Evolutionary conservation across 768 basidiomycete species (phyloP), one percentile per base, ranked within the genome.

Genomic region (Tephrocybe sp.): DNA sequence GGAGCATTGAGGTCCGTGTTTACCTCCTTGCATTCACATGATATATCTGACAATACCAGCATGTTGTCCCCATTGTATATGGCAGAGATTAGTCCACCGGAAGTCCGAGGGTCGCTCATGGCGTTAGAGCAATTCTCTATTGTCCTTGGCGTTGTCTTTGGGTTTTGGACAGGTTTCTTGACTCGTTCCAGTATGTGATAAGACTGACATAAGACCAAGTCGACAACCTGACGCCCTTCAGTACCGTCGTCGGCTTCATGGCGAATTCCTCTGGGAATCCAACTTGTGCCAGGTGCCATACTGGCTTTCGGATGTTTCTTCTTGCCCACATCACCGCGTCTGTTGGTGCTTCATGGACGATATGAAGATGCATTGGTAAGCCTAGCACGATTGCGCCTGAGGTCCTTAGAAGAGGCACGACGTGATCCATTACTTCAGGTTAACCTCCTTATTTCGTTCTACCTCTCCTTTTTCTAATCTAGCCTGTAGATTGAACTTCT

Each of bases 1-100:
- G 90, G 90, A 11, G 82, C 83, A 5, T 63, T 87, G 42, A 84
- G 83, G 86, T 85, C 51, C 33, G 63, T 45, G 53, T 48, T 32
- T 47, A 54, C 14, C 7, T 34, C 23, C 40, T n/a, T 39, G 11
- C 12, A 30, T 14, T 13, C 8, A 10, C 14, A n/a, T 4, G 10
- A 8, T 49, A 9, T 4, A 8, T 6, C 13, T 26, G 39, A 49
- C 39, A 12, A n/a, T 10, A 26, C 2, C 45, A 89, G 89, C 61
- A 89, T 86, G 81, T 71, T 90, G n/a, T 82, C 82, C 0, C 87
- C 88, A 0, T 69, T 91, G 19, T 92, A 91, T 65, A 89, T 91
- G 76, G 83, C 89, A 1, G 89, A 92, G 68, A 92, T 92, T 45
- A 85, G 85, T 54, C 80, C 89, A 9, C 89, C 89, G 0, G 88